Conservation (phyloP, 306 rosid genomes). For the Cucurbita ficifolia region DNA sequence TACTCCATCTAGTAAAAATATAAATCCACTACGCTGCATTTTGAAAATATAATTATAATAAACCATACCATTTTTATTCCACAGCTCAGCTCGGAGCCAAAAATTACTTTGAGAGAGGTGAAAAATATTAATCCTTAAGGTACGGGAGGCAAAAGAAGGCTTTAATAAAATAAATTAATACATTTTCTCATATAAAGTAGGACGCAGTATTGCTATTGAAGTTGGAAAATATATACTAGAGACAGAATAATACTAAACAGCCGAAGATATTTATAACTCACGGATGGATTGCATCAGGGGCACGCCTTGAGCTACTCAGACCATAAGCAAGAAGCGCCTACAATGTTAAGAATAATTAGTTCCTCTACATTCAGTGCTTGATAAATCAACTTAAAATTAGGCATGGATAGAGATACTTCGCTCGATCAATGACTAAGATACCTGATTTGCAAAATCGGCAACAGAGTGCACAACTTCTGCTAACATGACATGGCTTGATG, state of each 20-base stretch:
- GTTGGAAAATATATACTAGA: neutral
- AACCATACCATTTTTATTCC: neutral
- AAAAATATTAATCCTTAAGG: neutral
- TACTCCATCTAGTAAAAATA: neutral
- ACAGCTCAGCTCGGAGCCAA: neutral
- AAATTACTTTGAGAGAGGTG: neutral
- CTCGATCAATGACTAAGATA: constrained; percentile 1
- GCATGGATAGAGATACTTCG: neutral
- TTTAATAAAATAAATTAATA: neutral
- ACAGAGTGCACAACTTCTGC: constrained; percentile 87
- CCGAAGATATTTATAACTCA: constrained; percentile 28
- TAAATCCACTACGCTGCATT: neutral
- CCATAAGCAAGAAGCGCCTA: constrained; percentile 98
- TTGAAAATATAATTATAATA: neutral
- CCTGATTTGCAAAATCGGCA: constrained; percentile 98
- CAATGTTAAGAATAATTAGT: constrained; percentile 28
- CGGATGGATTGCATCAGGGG: constrained; percentile 98
- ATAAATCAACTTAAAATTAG: neutral
- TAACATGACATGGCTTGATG: constrained; percentile 87
- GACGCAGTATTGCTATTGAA: neutral
- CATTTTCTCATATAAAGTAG: neutral
- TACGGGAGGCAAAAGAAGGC: neutral
- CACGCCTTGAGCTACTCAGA: constrained; percentile 91
- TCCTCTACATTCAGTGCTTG: constrained; percentile 12
- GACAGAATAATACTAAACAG: neutral